phyloP scores from a whole-genome alignment of 306 rosid genomes.

The Trifolium pratense region DNA sequence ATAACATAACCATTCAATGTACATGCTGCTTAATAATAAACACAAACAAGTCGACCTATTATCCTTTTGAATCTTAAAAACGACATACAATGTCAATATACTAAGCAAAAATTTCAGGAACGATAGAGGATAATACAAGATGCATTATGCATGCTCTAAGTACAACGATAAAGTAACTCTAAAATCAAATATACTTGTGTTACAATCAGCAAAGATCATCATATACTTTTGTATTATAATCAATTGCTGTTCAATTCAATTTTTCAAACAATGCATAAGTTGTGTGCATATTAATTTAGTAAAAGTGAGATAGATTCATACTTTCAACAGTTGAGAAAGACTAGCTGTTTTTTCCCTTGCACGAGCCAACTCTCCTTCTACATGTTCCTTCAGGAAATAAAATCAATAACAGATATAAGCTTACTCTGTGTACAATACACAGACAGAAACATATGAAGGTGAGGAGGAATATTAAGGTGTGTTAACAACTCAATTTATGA shows the following conservation, averaged over 20 bases:
- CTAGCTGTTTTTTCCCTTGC: slow-evolving; percentile 77
- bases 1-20: slow-evolving; percentile 37
- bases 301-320: slow-evolving; percentile 46
- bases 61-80: slow-evolving; percentile 14
- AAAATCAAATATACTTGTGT: slow-evolving; percentile 21
- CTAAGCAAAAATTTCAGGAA: slow-evolving; percentile 19
- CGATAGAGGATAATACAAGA: slow-evolving; percentile 22
- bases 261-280: slow-evolving; percentile 5
- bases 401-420: slow-evolving; percentile 34
- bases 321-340: slow-evolving; percentile 70
- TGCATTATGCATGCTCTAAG: slow-evolving; percentile 16
- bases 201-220: slow-evolving; percentile 15
- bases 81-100: slow-evolving; percentile 2
- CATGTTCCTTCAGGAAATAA: slow-evolving; percentile 69
- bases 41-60: slow-evolving; percentile 9
- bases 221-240: slow-evolving; percentile 20
- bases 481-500: slow-evolving; percentile 33
- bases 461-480: background rate
- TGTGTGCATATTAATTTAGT: slow-evolving; percentile 7
- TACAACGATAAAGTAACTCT: background rate
- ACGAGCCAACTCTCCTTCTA: slow-evolving; percentile 77
- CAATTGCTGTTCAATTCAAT: background rate
- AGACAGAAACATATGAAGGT: slow-evolving; percentile 1
- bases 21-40: slow-evolving; percentile 27
- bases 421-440: slow-evolving; percentile 30